Evolutionary conservation across 148 eudicot genomes (phyloP).

Genomic region (Camellia japonica): DNA sequence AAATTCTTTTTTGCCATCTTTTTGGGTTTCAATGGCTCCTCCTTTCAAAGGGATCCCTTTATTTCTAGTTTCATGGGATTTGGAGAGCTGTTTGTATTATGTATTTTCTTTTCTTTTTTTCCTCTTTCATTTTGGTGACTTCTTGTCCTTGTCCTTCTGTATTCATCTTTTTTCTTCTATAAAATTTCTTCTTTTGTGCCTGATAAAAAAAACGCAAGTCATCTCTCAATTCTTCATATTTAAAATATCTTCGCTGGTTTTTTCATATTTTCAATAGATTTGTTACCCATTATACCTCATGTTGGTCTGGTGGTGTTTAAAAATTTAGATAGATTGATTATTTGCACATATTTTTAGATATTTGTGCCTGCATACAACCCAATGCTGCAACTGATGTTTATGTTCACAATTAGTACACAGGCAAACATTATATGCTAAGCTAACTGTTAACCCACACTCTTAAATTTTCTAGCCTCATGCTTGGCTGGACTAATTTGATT

Average conservation of each 20-base stretch:
- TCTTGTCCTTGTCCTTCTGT: too few species aligned
- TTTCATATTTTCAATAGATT: background rate
- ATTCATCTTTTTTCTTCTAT: too few species aligned
- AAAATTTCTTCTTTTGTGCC: too few species aligned
- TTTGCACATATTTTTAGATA: background rate
- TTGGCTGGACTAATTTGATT: background rate
- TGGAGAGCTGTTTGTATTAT: too few species aligned
- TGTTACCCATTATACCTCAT: background rate
- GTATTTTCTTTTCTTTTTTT: too few species aligned
- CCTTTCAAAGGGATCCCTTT: too few species aligned
- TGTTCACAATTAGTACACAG: background rate
- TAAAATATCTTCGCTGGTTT: background rate
- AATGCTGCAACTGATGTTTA: constrained; percentile 8
- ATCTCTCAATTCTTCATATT: background rate
- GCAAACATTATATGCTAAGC: background rate
- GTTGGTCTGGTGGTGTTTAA: background rate
- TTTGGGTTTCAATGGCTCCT: too few species aligned
- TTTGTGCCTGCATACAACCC: constrained; percentile 1
- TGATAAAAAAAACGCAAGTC: background rate
- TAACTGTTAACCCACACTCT: background rate
- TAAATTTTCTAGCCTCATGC: background rate
- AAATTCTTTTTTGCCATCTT: too few species aligned
- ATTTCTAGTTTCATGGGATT: too few species aligned
- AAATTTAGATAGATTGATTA: background rate
- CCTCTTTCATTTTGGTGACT: too few species aligned